Conservation (phyloP, 306 rosid genomes). For the Malus asiatica region DNA sequence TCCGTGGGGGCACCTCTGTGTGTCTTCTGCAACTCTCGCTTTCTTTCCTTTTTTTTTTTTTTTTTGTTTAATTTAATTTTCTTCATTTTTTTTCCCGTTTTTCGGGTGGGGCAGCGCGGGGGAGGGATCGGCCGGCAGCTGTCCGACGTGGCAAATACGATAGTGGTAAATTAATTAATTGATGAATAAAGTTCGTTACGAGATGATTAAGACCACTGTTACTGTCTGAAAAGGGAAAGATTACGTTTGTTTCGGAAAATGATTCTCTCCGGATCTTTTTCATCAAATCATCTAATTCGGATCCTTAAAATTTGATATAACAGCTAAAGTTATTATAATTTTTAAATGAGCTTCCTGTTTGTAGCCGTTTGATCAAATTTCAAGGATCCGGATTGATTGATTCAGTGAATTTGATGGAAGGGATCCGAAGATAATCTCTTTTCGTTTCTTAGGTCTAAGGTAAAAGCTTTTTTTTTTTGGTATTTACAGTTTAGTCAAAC, state of each 20-base stretch:
- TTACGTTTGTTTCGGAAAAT: neutral
- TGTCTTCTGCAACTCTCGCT: conserved; percentile 14
- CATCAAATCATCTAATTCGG: accelerated
- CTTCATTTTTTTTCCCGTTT: neutral
- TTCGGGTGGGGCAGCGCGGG: neutral
- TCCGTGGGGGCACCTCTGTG: neutral
- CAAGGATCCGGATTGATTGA: too few relatives aligned
- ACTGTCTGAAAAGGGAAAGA: neutral
- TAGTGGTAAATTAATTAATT: neutral
- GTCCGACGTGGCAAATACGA: conserved; percentile 19
- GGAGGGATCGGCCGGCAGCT: neutral
- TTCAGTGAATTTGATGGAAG: too few relatives aligned
- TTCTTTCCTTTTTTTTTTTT: neutral
- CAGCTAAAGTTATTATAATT: too few relatives aligned
- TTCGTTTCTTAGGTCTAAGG: too few relatives aligned
- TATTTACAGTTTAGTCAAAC: too few relatives aligned
- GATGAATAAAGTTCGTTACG: neutral
- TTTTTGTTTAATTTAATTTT: conserved; percentile 14
- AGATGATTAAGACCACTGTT: neutral
- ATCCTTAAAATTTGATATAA: accelerated
- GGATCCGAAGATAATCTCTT: too few relatives aligned
- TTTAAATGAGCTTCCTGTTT: accelerated
- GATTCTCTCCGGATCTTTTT: accelerated
- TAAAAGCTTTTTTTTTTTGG: too few relatives aligned
- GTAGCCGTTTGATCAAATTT: too few relatives aligned